A percentile compares a stretch with the other conserved stretches of the same genome.
These are phyloP conservation scores for Amborella trichopoda DNA, from an alignment of 164 flowering plant genomes.

Conservation along the genomic window DNA sequence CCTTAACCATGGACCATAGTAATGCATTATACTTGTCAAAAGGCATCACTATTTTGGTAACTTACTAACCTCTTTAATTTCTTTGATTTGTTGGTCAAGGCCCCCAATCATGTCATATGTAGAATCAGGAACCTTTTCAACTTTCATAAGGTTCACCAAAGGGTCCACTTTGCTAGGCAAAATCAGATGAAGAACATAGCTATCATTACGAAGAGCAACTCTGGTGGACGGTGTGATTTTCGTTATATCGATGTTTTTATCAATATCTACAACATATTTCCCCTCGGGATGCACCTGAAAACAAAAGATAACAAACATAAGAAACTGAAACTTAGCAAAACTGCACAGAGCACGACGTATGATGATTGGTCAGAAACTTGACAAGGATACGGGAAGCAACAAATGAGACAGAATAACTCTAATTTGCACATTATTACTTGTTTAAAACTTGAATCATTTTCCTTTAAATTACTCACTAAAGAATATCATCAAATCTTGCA, in stretches of 20 bases:
- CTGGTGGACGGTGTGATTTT: conserved; percentile 90
- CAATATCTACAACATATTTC: conserved; percentile 92
- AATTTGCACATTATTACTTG: too few relatives aligned
- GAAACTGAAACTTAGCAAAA: too few relatives aligned
- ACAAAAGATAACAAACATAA: not conserved
- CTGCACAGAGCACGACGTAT: too few relatives aligned
- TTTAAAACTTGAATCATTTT: too few relatives aligned
- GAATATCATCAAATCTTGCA: too few relatives aligned
- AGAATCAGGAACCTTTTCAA: conserved; percentile 96
- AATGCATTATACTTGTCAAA: too few relatives aligned
- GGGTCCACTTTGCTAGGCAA: conserved; percentile 99
- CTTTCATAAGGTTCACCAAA: conserved; percentile 94
- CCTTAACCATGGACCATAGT: too few relatives aligned
- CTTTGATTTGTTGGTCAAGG: conserved; percentile 95
- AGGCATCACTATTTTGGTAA: not conserved
- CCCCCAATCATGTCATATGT: conserved; percentile 99
- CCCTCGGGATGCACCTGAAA: conserved; percentile 95
- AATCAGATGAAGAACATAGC: conserved; percentile 85
- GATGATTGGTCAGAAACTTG: too few relatives aligned
- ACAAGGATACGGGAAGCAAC: too few relatives aligned
- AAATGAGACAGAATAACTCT: too few relatives aligned
- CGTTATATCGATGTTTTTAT: conserved; percentile 87
- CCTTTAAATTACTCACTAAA: too few relatives aligned
- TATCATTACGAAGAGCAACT: conserved; percentile 95
- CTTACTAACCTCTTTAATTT: conserved; percentile 75